Conservation (phyloP, 1,284 basidiomycete genomes). For the Abortiporus biennis region DNA sequence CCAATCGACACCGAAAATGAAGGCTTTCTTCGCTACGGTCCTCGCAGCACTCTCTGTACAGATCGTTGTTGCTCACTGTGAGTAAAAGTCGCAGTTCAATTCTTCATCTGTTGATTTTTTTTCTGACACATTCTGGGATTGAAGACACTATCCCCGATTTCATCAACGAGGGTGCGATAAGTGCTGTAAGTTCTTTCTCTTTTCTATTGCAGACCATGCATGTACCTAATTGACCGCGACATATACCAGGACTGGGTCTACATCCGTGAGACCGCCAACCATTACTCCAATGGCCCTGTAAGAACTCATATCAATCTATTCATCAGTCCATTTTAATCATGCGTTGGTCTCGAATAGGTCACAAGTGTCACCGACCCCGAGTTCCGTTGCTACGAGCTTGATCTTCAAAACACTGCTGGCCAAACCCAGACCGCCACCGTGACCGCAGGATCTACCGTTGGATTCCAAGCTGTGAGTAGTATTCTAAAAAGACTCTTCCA, state of each 20-base stretch:
- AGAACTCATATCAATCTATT: conserved; percentile 7
- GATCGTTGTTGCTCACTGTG: conserved; percentile 19
- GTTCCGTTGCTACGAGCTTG: conserved; percentile 41
- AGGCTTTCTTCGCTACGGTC: conserved; percentile 14
- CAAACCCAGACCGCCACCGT: conserved; percentile 35
- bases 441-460: conserved; percentile 22
- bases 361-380: conserved; percentile 36
- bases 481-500: neutral
- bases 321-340: neutral
- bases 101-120: neutral
- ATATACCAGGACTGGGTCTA: conserved; percentile 33
- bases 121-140: neutral
- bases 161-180: conserved; percentile 13
- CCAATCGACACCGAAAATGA: too few species aligned
- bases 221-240: neutral
- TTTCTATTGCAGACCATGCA: neutral
- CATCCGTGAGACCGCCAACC: conserved; percentile 38
- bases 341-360: conserved; percentile 21
- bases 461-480: conserved; percentile 16
- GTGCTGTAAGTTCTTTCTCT: conserved; percentile 5
- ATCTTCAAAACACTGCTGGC: conserved; percentile 27
- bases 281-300: conserved; percentile 35
- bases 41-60: conserved; percentile 17
- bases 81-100: neutral
- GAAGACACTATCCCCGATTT: conserved; percentile 24